phyloP scores from a whole-genome alignment of 768 basidiomycete genomes.

The Boletus rufocinnamomeus region DNA sequence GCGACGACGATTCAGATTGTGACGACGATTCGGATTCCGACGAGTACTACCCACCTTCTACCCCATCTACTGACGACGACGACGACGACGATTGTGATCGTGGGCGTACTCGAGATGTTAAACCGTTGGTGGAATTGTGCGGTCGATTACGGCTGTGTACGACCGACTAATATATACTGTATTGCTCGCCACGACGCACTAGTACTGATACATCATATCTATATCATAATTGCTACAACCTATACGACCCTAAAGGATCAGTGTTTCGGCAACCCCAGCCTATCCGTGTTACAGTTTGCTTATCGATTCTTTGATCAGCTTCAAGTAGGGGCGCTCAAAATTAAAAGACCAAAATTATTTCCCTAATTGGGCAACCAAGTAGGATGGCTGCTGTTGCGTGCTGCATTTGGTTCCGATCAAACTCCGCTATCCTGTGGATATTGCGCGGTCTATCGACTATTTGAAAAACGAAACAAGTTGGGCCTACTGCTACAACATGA shows the following conservation, averaged over 20 bases:
- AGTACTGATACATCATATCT: background rate
- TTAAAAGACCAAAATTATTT: no score
- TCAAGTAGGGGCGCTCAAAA: no score
- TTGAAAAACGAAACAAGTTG: background rate
- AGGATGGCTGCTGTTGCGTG: no score
- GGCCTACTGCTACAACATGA: background rate
- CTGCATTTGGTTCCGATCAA: background rate
- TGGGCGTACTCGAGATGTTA: slow-evolving; percentile 43
- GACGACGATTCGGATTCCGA: slow-evolving; percentile 24
- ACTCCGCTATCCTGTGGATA: background rate
- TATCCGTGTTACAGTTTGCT: no score
- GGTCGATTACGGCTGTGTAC: slow-evolving; percentile 26
- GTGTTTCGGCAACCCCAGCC: no score
- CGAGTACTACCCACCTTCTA: slow-evolving; percentile 29
- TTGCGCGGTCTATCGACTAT: no score
- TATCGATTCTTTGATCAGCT: no score
- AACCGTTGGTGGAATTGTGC: slow-evolving; percentile 39
- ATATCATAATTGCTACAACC: background rate
- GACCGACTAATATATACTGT: slow-evolving; percentile 2
- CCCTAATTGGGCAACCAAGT: no score
- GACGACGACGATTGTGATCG: slow-evolving; percentile 38
- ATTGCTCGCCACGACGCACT: background rate
- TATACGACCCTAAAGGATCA: background rate
- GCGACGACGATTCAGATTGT: slow-evolving; percentile 25
- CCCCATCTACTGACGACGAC: slow-evolving; percentile 44